A percentile compares a stretch with the other conserved stretches of the same genome.
Evolutionary conservation across 768 basidiomycete species (phyloP).

Genomic region (Kwoniella sp.): DNA sequence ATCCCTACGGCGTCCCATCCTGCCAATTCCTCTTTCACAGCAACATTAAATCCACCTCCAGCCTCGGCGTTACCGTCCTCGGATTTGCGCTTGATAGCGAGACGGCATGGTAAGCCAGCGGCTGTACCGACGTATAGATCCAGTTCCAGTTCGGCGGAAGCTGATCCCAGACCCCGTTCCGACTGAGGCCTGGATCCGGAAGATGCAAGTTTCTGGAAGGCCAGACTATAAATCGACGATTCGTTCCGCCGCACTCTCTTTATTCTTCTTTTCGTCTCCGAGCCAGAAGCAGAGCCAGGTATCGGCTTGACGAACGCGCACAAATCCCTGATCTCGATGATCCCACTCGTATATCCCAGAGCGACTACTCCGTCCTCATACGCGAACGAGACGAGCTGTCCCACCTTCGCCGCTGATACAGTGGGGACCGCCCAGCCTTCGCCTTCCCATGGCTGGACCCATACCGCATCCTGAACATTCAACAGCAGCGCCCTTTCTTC

Average conservation of each 20-base stretch:
- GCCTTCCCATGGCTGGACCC: slow-evolving; percentile 11
- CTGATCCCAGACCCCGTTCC: no score
- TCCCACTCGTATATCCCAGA: slow-evolving; percentile 65
- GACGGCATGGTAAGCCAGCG: slow-evolving; percentile 47
- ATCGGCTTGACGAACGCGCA: slow-evolving; percentile 56
- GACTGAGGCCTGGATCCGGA: no score
- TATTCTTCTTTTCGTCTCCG: not conserved
- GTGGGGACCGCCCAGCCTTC: slow-evolving; percentile 16
- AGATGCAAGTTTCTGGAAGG: slow-evolving; percentile 20
- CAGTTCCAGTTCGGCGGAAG: not conserved
- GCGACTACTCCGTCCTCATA: slow-evolving; percentile 63
- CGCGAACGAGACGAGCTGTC: slow-evolving; percentile 60
- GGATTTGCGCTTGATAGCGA: slow-evolving; percentile 13
- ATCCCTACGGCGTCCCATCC: slow-evolving; percentile 53
- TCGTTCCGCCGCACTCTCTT: slow-evolving; percentile 46
- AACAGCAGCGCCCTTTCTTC: slow-evolving; percentile 21
- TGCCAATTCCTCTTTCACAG: slow-evolving; percentile 48
- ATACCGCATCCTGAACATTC: slow-evolving; percentile 28
- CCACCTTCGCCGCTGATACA: not conserved
- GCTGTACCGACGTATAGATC: slow-evolving; percentile 48
- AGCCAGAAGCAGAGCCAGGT: not conserved
- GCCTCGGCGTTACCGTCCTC: no score
- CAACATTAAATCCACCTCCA: slow-evolving; percentile 21
- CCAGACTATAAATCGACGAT: slow-evolving; percentile 36
- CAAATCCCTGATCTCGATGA: slow-evolving; percentile 65